phyloP scores from a whole-genome alignment of 2,329 filamentous ascomycete genomes.

The Cadophora malorum region DNA sequence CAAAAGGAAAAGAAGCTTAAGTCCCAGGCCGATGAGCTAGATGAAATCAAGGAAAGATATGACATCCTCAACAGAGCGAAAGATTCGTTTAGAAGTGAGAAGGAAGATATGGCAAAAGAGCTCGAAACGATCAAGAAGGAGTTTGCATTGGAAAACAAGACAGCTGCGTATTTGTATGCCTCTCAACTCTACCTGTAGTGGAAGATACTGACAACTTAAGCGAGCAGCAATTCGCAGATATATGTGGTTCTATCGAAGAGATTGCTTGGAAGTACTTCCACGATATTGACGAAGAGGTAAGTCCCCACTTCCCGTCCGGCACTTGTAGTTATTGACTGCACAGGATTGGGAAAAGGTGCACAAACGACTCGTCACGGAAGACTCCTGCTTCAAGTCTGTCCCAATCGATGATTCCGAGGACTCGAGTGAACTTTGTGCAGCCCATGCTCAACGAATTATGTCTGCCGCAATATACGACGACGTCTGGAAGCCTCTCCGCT shows the following conservation, averaged over 20 bases:
- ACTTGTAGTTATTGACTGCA: not conserved
- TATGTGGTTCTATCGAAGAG: not conserved
- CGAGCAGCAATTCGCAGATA: not conserved
- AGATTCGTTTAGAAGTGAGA: not conserved
- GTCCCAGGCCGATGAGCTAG: not conserved
- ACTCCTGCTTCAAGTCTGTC: not conserved
- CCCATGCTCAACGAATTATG: not conserved
- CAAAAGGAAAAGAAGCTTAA: not conserved
- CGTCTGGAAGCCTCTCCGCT: conserved; percentile 12
- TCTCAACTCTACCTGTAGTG: not conserved
- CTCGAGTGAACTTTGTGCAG: not conserved
- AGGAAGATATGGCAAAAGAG: not conserved
- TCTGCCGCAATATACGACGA: not conserved
- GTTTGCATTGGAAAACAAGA: not conserved
- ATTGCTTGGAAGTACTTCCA: not conserved
- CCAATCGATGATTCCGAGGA: not conserved
- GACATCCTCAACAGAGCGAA: not conserved
- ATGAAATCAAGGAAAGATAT: not conserved
- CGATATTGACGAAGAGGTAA: not conserved
- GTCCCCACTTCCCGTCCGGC: not conserved
- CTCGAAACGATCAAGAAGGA: not conserved
- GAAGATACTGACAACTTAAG: not conserved
- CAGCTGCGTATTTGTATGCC: not conserved
- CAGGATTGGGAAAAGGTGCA: not conserved
- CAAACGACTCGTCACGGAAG: not conserved